Percentiles rank a stretch among this genome's conserved stretches.
phyloP scores from a whole-genome alignment of 345 rosid genomes.

The Moricandia arvensis region DNA sequence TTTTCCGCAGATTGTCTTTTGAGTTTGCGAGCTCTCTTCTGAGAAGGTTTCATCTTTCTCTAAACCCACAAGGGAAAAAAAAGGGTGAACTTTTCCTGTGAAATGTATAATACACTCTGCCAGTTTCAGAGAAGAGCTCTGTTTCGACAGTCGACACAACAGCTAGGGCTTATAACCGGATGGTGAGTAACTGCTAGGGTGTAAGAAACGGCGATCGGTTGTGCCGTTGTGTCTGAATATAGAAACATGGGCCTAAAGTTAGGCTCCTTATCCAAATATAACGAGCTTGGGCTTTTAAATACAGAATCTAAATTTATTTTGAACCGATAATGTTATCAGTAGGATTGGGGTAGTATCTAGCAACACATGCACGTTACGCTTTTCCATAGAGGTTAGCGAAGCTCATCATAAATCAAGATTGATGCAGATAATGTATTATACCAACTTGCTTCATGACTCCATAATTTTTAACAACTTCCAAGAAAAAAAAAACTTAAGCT shows the following conservation, averaged over 20 bases:
- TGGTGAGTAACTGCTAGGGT: neutral
- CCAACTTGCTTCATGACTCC: neutral
- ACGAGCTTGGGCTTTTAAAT: neutral
- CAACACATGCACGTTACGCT: no score
- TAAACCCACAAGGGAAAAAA: neutral
- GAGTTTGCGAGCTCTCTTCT: slow-evolving; percentile 28
- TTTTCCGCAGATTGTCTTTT: slow-evolving; percentile 14
- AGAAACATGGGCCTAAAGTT: neutral
- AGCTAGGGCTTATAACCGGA: slow-evolving; percentile 37
- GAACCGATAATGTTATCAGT: neutral
- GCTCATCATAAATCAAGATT: neutral
- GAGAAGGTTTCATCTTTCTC: slow-evolving; percentile 21
- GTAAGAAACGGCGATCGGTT: slow-evolving; percentile 25
- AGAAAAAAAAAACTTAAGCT: neutral
- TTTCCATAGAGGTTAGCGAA: neutral
- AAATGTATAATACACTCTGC: neutral
- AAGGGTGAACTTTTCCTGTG: neutral
- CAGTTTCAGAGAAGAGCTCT: neutral
- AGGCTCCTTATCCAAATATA: no score
- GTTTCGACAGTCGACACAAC: neutral
- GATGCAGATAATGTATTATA: no score
- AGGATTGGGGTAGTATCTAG: no score
- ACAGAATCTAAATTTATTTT: neutral
- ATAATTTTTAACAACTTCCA: neutral
- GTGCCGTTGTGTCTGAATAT: slow-evolving; percentile 17